Evolutionary conservation across 805 yeast species (phyloP).

Genomic region (Torulaspora maleeae): DNA sequence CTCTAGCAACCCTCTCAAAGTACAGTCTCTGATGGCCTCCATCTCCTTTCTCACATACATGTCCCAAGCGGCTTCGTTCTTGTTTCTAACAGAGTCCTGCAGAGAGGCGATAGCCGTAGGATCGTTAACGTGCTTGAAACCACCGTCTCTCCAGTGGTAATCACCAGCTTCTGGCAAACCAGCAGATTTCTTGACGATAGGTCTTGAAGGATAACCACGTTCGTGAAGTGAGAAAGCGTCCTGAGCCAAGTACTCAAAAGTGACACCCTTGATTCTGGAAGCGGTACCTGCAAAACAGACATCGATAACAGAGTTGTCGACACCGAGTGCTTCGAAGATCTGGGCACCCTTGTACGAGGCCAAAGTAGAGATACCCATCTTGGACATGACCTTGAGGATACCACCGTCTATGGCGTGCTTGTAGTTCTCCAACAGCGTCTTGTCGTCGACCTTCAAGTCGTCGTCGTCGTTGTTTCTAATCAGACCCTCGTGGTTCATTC

Average conservation of each 20-base stretch:
- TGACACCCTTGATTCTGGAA: conserved; percentile 90
- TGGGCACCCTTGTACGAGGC: conserved; percentile 99
- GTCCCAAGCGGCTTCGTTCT: conserved; percentile 88
- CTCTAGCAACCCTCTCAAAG: conserved; percentile 89
- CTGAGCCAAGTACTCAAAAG: conserved; percentile 93
- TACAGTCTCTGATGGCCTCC: conserved; percentile 88
- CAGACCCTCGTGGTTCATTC: conserved; percentile 78
- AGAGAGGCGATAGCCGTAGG: conserved; percentile 92
- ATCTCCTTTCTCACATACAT: conserved; percentile 84
- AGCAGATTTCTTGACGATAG: conserved; percentile 61
- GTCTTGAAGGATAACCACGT: conserved; percentile 81
- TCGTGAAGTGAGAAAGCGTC: conserved; percentile 94
- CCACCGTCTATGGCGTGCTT: conserved; percentile 85
- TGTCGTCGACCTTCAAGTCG: conserved; percentile 44
- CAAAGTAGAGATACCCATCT: conserved; percentile 97
- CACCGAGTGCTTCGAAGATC: conserved; percentile 94
- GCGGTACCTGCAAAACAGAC: conserved; percentile 97
- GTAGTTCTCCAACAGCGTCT: conserved; percentile 67
- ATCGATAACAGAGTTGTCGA: conserved; percentile 92
- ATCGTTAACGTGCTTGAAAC: conserved; percentile 90
- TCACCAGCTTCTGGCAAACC: conserved; percentile 90
- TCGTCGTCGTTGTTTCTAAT: conserved; percentile 45
- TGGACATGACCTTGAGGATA: conserved; percentile 93
- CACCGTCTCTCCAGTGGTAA: conserved; percentile 98
- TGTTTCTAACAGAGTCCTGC: conserved; percentile 97